phyloP scores from a whole-genome alignment of 768 basidiomycete genomes.

The Rhodosporidiobolus odoratus region DNA sequence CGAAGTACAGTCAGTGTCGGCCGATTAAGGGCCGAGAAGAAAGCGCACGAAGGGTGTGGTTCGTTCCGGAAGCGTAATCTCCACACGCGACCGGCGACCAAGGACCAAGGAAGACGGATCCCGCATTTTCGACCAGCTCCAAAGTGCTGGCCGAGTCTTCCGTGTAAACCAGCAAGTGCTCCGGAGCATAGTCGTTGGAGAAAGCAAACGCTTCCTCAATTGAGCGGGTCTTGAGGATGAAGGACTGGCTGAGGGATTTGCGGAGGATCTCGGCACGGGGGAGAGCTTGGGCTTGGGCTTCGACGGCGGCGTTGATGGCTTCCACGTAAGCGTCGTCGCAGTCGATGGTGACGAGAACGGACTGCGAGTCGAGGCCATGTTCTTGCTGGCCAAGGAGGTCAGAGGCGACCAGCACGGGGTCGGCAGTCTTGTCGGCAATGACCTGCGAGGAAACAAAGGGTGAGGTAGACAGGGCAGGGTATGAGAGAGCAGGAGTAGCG shows the following conservation, averaged over 20 bases:
- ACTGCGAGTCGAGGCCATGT: constrained; percentile 96
- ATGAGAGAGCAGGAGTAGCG: constrained; percentile 45
- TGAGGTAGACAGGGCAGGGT: background rate
- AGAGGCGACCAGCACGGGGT: constrained; percentile 87
- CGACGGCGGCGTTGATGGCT: constrained; percentile 55
- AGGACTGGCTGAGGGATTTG: constrained; percentile 79
- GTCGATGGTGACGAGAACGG: constrained; percentile 78
- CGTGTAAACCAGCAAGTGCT: constrained; percentile 90
- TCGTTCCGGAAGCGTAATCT: constrained; percentile 97
- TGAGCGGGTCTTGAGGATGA: constrained; percentile 69
- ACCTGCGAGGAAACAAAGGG: constrained; percentile 58
- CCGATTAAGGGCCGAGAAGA: too few relatives aligned
- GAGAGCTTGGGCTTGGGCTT: constrained; percentile 77
- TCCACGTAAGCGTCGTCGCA: constrained; percentile 59
- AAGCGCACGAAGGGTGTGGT: constrained; percentile 93
- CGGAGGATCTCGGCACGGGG: constrained; percentile 84
- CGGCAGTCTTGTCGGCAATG: constrained; percentile 80
- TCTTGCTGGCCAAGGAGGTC: constrained; percentile 97
- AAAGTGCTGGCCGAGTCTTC: constrained; percentile 64
- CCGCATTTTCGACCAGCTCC: constrained; percentile 74
- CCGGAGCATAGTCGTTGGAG: constrained; percentile 96
- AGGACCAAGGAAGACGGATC: constrained; percentile 91
- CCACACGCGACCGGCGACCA: constrained; percentile 96
- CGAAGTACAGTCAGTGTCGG: too few relatives aligned
- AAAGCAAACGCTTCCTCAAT: constrained; percentile 75